phyloP scores from a whole-genome alignment of 2,329 filamentous ascomycete genomes.

The Aspergillaceae sp. region DNA sequence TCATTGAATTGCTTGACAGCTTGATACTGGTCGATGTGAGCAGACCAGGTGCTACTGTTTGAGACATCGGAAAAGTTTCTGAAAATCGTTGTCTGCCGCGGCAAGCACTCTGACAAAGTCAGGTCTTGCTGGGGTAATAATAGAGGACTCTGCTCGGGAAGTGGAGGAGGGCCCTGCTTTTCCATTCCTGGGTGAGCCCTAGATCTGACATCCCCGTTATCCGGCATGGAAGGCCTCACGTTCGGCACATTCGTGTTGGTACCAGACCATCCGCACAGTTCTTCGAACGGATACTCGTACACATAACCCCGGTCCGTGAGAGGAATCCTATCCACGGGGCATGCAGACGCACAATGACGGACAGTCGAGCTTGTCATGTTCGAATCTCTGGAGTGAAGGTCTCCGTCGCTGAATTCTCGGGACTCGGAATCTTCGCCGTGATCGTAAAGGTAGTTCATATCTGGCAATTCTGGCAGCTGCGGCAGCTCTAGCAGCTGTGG shows the following conservation, averaged over 20 bases:
- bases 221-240: constrained; percentile 8
- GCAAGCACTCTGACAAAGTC: constrained; percentile 2
- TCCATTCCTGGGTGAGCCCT: background rate
- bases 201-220: constrained; percentile 7
- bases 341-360: constrained; percentile 24
- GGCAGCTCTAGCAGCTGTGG: too few relatives aligned
- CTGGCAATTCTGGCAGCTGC: background rate
- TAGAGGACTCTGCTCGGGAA: too few relatives aligned
- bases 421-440: constrained; percentile 5
- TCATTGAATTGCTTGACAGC: constrained; percentile 24
- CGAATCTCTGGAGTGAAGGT: constrained; percentile 19
- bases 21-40: constrained; percentile 15
- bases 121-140: too few relatives aligned
- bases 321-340: constrained; percentile 14
- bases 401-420: constrained; percentile 27
- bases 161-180: too few relatives aligned
- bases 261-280: constrained; percentile 4
- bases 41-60: constrained; percentile 13
- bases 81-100: constrained; percentile 13
- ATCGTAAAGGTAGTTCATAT: background rate
- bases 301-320: constrained; percentile 8
- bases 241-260: constrained; percentile 9
- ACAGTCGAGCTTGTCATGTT: constrained; percentile 19
- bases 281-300: constrained; percentile 11
- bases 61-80: constrained; percentile 15